Evolutionary conservation across 2,329 filamentous ascomycete species (phyloP), one percentile per base, ranked within the genome.

Genomic region (Stylonectria norvegica): DNA sequence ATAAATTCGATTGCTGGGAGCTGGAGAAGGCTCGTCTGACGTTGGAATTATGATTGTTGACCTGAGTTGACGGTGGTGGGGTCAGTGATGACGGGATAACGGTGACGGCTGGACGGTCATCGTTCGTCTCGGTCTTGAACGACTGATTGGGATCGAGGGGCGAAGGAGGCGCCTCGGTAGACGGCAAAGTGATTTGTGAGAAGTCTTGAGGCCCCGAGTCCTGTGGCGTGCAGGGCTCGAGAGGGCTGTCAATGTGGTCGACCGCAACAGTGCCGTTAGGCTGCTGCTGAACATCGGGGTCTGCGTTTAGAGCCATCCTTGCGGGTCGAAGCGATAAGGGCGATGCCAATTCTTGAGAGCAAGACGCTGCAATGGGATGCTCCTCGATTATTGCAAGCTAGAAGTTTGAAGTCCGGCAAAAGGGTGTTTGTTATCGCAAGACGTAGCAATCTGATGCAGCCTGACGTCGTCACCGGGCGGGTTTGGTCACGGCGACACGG

Each of bases 61-160:
- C 54, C 52, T 78, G 76, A 1, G 74, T 78, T 1, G 75, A 78
- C 0, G 76, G 75, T 17, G 76, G 77, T 4, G 76, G 78, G 3
- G 77, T 79, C 36, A 78, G 60, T 17, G 76, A 80, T 2, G 76
- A 79, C 4, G 76, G 75, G 40, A 80, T 78, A 35, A 78, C 62
- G 18, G 67, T 64, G n/a, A 66, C 56, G 14, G 57, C 55, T 2
- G 60, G 58, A 27, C 66, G 61, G 33, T 75, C 72, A 41, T 78
- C 72, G 55, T 70, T 73, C 43, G 60, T 43, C 45, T 78, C 73
- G 4, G 69, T 71, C 51, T 67, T 72, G 58, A 78, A 76, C 0
- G 73, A 75, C 33, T 65, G 56, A 33, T 61, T 59, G 5, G 68
- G 65, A 34, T 77, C 73, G 47, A 72, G 63, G 19, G 77, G 76